These are phyloP conservation scores for Blastocystis sp. DNA, from an alignment of 352 stramenopile genomes.

Conservation along the genomic window DNA sequence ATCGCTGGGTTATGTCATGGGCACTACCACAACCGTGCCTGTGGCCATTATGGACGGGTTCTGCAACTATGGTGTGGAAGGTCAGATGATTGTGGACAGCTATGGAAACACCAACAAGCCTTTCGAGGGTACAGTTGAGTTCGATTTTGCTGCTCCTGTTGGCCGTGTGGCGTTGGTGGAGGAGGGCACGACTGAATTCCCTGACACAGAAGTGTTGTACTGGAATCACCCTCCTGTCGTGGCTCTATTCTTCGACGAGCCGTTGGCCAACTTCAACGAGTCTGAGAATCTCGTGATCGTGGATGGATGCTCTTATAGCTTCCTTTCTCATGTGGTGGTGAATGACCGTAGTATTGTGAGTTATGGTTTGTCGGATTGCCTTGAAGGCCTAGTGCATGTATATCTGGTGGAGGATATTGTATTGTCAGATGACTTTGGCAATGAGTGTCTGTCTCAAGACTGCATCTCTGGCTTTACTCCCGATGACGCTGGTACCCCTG, in stretches of 20 bases:
- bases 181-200: neutral
- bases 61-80: neutral
- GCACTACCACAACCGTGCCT: neutral
- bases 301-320: neutral
- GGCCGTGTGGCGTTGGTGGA: neutral
- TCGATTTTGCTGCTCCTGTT: neutral
- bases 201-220: neutral
- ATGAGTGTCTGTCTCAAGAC: neutral
- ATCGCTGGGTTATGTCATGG: neutral
- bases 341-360: neutral
- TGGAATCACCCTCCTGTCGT: slow-evolving; percentile 35
- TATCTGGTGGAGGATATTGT: neutral
- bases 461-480: neutral
- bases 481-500: too few species aligned
- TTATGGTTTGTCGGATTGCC: neutral
- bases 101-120: neutral
- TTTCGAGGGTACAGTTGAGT: slow-evolving; percentile 9
- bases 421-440: neutral
- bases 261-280: neutral
- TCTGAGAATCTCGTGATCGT: neutral
- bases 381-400: neutral
- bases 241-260: slow-evolving; percentile 31
- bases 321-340: neutral
- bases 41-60: slow-evolving; percentile 8
- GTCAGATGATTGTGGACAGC: neutral